A percentile compares a stretch with the other conserved stretches of the same genome.
Conservation (phyloP, 352 stramenopile genomes). For the Phytopythium ostracodes region DNA sequence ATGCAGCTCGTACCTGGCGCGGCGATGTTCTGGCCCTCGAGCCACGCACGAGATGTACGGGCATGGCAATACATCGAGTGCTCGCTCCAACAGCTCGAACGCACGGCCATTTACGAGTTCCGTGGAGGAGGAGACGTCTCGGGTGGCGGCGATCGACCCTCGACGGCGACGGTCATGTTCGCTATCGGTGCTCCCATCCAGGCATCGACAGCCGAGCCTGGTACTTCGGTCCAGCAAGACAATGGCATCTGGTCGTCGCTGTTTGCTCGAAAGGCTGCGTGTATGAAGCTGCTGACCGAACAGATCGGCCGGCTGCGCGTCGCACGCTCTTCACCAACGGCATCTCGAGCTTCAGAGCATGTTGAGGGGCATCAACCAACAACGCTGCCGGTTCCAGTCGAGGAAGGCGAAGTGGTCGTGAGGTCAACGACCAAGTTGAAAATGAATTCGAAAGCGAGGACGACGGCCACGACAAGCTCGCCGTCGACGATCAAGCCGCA, state of each 20-base stretch:
- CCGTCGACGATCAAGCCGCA: constrained; percentile 27
- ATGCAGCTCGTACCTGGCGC: constrained; percentile 20
- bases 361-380: too few relatives aligned
- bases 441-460: neutral
- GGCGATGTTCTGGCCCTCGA: constrained; percentile 48
- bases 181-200: constrained; percentile 24
- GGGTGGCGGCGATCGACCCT: neutral
- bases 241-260: constrained; percentile 44
- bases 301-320: constrained; percentile 27
- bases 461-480: neutral
- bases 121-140: neutral
- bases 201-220: neutral
- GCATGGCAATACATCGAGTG: constrained; percentile 37
- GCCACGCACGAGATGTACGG: constrained; percentile 27
- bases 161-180: constrained; percentile 12
- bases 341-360: neutral
- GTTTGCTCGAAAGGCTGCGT: constrained; percentile 45
- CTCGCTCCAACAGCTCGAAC: constrained; percentile 37
- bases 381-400: neutral
- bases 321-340: neutral
- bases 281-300: constrained; percentile 63
- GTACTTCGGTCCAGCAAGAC: neutral
- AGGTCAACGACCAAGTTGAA: neutral
- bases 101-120: constrained; percentile 56
- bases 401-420: neutral